These are phyloP conservation scores for Plasmodium malariae DNA, from an alignment of 169 alveolate genomes.

Conservation along the genomic window DNA sequence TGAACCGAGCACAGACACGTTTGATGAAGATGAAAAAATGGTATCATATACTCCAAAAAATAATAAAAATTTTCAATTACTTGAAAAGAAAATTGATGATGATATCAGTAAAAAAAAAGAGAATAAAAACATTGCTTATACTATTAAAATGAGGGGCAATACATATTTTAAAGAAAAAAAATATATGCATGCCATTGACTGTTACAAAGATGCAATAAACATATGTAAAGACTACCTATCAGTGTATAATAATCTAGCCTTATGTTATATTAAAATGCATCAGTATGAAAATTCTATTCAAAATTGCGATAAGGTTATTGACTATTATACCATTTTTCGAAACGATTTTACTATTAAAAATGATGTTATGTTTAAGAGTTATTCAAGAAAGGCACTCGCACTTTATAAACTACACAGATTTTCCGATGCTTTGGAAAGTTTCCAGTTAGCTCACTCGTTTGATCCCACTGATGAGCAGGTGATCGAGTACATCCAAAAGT, in stretches of 20 bases:
- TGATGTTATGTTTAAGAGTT: conserved; percentile 15
- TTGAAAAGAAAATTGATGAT: conserved; percentile 23
- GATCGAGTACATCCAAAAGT: conserved; percentile 3
- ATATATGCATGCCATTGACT: conserved; percentile 39
- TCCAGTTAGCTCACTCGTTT: conserved; percentile 1
- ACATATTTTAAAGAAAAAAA: conserved; percentile 20
- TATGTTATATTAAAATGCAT: conserved; percentile 42
- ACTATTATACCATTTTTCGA: conserved; percentile 19
- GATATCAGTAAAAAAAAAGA: conserved; percentile 41
- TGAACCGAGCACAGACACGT: conserved; percentile 56
- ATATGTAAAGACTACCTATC: conserved; percentile 45
- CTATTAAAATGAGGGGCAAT: conserved; percentile 42
- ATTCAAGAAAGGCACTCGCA: conserved; percentile 37
- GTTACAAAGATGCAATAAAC: conserved; percentile 31
- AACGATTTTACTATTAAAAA: neutral
- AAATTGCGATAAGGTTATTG: conserved; percentile 25
- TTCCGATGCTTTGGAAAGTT: neutral
- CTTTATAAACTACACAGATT: conserved; percentile 8
- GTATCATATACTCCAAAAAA: conserved; percentile 25
- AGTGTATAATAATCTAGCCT: conserved; percentile 27
- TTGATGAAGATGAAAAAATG: conserved; percentile 45
- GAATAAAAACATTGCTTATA: conserved; percentile 16
- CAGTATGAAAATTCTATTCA: conserved; percentile 32
- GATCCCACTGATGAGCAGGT: neutral
- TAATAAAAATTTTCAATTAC: neutral